Evolutionary conservation across 2,329 filamentous ascomycete species (phyloP).

Genomic region (Capronia coronata): DNA sequence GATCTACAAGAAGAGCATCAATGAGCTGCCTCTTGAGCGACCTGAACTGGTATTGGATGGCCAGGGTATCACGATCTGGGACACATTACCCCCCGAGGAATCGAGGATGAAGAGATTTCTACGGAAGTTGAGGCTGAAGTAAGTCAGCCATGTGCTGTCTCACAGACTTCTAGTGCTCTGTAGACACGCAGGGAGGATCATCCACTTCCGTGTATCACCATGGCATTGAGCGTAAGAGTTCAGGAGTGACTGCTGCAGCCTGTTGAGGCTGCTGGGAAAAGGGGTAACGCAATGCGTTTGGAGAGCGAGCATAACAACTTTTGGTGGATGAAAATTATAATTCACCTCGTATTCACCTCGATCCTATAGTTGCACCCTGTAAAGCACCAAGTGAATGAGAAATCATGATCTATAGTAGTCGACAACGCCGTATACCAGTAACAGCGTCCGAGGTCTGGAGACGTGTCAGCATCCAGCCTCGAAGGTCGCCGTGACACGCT

Average conservation of each 20-base stretch:
- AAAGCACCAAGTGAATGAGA: too few relatives aligned
- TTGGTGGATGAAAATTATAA: neutral
- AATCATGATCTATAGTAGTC: too few relatives aligned
- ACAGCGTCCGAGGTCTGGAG: too few relatives aligned
- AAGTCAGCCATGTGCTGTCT: neutral
- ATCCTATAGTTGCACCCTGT: neutral
- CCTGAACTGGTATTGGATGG: constrained; percentile 46
- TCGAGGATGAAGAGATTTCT: constrained; percentile 42
- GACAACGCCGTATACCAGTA: too few relatives aligned
- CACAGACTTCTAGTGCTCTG: too few relatives aligned
- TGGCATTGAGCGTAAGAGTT: constrained; percentile 20
- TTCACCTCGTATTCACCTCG: neutral
- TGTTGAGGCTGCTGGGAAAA: neutral
- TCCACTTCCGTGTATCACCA: constrained; percentile 1
- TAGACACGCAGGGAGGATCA: neutral
- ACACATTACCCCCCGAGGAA: constrained; percentile 38
- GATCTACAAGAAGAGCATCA: constrained; percentile 58
- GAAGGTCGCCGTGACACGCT: neutral
- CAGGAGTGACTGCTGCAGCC: neutral
- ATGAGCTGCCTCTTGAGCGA: constrained; percentile 50
- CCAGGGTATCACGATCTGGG: constrained; percentile 39
- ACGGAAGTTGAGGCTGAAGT: constrained; percentile 35
- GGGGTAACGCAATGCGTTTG: neutral
- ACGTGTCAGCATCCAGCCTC: neutral
- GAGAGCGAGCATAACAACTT: neutral